Evolutionary conservation across 768 basidiomycete species (phyloP).

Genomic region (Lactarius psammicola): DNA sequence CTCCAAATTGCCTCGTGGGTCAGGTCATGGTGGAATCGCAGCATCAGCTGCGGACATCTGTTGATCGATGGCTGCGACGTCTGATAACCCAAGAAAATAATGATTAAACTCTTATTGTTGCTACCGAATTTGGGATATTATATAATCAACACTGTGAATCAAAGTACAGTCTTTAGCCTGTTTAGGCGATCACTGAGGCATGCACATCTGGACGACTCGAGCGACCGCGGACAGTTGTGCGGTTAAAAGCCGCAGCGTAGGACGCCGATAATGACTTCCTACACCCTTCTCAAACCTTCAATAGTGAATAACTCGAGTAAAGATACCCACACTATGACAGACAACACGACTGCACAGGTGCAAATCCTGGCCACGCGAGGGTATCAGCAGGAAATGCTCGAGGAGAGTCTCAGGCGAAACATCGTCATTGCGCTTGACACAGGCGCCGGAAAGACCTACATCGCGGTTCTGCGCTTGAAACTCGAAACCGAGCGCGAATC

Average conservation of each 20-base stretch:
- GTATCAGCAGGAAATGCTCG: conserved; percentile 78
- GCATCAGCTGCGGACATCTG: not conserved
- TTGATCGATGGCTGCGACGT: too few species aligned
- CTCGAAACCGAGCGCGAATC: conserved; percentile 60
- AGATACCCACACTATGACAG: conserved; percentile 1
- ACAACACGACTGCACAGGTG: not conserved
- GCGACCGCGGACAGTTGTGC: not conserved
- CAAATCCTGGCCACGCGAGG: conserved; percentile 40
- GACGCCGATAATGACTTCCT: not conserved
- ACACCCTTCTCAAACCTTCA: not conserved
- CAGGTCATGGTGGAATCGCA: not conserved
- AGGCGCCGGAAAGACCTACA: conserved; percentile 77
- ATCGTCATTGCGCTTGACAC: conserved; percentile 77
- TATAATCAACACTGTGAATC: not conserved
- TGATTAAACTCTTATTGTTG: not conserved
- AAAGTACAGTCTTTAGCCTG: not conserved
- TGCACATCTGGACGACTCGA: not conserved
- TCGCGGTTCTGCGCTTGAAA: conserved; percentile 71
- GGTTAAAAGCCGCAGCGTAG: not conserved
- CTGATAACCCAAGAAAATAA: too few species aligned
- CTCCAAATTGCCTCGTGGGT: not conserved
- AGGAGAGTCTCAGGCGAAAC: conserved; percentile 62
- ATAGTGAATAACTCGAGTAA: not conserved
- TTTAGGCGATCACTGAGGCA: not conserved
- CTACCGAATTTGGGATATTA: not conserved